Evolutionary conservation across 495 filamentous ascomycete genomes (phyloP), one percentile per base, ranked within the genome.

Genomic region (Xylaria flabelliformis): DNA sequence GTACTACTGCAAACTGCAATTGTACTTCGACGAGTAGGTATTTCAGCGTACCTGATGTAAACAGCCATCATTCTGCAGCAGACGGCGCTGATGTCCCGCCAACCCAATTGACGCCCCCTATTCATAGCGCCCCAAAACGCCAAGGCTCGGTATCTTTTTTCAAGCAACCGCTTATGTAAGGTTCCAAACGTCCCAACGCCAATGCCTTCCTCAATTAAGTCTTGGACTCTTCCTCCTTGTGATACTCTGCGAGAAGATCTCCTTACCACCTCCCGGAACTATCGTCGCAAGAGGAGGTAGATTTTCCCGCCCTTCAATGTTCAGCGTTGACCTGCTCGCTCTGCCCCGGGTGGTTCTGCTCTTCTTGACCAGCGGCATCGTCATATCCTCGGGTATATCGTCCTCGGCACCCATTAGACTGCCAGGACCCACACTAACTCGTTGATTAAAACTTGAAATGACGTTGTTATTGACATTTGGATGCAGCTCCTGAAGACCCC

Each of bases 281-380:
- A 78, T 24, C 0, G 70, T 65, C 17, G 78, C 80, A 48, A 84
- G 77, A 3, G 81, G 85, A 10, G 86, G 87, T 51, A 88, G 72
- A 74, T 92, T 92, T 77, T 92, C 90, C 32, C 87, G 81, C 9
- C 89, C 91, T 56, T 90, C 90, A 56, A 80, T 59, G 64, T 74
- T 79, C 48, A 82, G 80, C 53, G 73, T 77, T 76, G 86, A 88
- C 73, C 82, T 85, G 1, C 83, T 58, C 4, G 72, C 73, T 29
- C 74, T 77, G 34, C 81, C 77, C 64, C 78, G 80, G 24, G 87
- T 86, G 68, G 85, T 83, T 68, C 84, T 85, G n/a, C 82, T 85
- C 62, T 89, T 89, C 72, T 88, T 82, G 46, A 86, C 73, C 19
- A 86, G 81, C 64, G 84, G 85, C 71, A 87, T 81, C 10, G 80